A percentile compares a stretch with the other conserved stretches of the same genome.
phyloP scores from a whole-genome alignment of 192 early-diverging fungal genomes.

The Backusella morwellensis region DNA sequence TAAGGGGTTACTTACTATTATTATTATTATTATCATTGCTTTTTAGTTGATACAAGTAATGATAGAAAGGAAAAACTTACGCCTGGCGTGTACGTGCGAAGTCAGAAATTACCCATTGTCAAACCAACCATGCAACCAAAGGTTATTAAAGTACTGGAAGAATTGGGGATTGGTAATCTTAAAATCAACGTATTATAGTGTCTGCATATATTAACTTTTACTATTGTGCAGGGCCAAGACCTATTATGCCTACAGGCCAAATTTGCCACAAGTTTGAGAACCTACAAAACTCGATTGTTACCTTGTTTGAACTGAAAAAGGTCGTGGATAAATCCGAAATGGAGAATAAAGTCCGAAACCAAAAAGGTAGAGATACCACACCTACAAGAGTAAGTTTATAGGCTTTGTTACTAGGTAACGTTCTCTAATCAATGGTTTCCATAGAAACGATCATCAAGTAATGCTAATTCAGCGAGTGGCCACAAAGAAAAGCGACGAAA shows the following conservation, averaged over 20 bases:
- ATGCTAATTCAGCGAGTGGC: neutral
- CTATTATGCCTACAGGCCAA: constrained; percentile 77
- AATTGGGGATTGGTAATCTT: constrained; percentile 52
- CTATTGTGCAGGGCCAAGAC: constrained; percentile 46
- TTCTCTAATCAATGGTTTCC: neutral
- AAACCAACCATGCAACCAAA: constrained; percentile 51
- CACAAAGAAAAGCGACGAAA: constrained; percentile 16
- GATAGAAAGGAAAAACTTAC: constrained; percentile 50
- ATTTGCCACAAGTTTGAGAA: constrained; percentile 81
- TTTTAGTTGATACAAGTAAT: neutral
- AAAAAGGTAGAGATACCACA: constrained; percentile 9
- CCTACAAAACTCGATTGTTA: constrained; percentile 71
- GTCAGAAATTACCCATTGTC: constrained; percentile 53
- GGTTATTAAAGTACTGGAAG: constrained; percentile 53
- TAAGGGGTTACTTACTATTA: neutral
- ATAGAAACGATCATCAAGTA: constrained; percentile 21
- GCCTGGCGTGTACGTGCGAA: constrained; percentile 63
- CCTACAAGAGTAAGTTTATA: neutral
- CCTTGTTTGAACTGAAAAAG: constrained; percentile 81
- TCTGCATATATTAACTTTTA: neutral
- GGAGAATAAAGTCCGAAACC: constrained; percentile 44
- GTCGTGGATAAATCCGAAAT: constrained; percentile 77
- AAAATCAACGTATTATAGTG: neutral
- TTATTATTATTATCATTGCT: neutral
- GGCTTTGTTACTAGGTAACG: neutral